Evolutionary conservation across 1,139 yeast genomes (phyloP), one percentile per base, ranked within the genome.

Genomic region (Nakaseomyces nivariensis): DNA sequence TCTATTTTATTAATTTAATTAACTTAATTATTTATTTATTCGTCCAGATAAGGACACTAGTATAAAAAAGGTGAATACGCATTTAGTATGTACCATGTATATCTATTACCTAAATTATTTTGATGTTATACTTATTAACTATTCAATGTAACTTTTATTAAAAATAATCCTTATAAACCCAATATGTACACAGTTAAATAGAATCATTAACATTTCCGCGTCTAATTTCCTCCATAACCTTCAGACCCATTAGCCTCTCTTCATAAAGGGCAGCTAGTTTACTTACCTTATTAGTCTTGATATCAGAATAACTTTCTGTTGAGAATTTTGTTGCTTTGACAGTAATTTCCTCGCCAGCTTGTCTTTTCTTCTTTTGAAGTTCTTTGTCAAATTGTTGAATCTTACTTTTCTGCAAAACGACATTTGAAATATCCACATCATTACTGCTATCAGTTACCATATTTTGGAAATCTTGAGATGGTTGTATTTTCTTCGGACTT

Each of bases 191-290:
- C 11, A 38, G n/a, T 13, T 38, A 38, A 5, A 25, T 38, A 11
- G 31, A 1, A 9, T 9, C 7, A 11, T 38, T 38, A 5, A 22
- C 33, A 41, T 41, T 41, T 29, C 27, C 25, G 13, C 34, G 44
- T 13, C 57, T 54, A 43, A 66, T 55, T 33, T 63, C 64, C 49
- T 70, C 68, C 53, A 78, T 67, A 32, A 77, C 68, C 54, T 76
- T 76, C 48, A 78, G 64, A 4, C 81, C 82, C 57, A 75, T 73
- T 17, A 76, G 64, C 56, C 83, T 67, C 58, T 79, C 82, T 58
- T 79, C 84, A 56, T 75, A 79, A 48, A 79, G 62, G 50, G 71
- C 73, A 6, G 83, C 80, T 52, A 79, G 68, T 58, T 76, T 77
- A 24, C 79, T 73, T 2, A 79, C 84, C 62, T 76, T 78, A 5